Conservation (phyloP, 768 basidiomycete genomes). For the Baorangia bicolor region DNA sequence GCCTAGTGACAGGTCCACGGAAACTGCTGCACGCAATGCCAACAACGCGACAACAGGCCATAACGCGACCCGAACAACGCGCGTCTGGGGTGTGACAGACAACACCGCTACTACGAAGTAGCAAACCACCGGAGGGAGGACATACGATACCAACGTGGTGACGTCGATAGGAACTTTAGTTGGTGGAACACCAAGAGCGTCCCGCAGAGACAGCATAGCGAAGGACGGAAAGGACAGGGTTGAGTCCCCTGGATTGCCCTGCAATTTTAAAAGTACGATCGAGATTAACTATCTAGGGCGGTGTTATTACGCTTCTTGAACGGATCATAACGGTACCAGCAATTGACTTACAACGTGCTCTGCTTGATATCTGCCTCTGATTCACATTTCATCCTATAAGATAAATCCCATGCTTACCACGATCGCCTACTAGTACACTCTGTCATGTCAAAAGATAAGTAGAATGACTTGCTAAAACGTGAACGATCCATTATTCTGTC, state of each 20-base stretch:
- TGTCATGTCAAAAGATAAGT: no score
- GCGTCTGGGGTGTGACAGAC: constrained; percentile 46
- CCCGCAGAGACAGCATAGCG: background rate
- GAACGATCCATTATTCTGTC: no score
- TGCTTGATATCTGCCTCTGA: no score
- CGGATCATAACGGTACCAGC: no score
- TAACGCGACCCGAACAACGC: constrained; percentile 42
- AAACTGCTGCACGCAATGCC: constrained; percentile 38
- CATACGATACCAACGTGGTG: constrained; percentile 34
- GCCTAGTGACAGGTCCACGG: constrained; percentile 11
- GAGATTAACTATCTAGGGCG: background rate
- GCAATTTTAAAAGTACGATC: background rate
- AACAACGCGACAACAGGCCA: constrained; percentile 45
- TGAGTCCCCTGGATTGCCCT: background rate
- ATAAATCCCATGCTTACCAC: no score
- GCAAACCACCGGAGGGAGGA: constrained; percentile 43
- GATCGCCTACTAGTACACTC: no score
- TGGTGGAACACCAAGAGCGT: constrained; percentile 5
- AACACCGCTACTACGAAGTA: constrained; percentile 51
- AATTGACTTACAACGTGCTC: no score
- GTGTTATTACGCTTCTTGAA: no score
- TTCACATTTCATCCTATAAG: no score
- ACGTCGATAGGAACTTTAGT: constrained; percentile 29
- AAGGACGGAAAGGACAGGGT: background rate
- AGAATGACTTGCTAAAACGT: no score